phyloP scores from a whole-genome alignment of 1,139 yeast genomes.

The Candida anutae region DNA sequence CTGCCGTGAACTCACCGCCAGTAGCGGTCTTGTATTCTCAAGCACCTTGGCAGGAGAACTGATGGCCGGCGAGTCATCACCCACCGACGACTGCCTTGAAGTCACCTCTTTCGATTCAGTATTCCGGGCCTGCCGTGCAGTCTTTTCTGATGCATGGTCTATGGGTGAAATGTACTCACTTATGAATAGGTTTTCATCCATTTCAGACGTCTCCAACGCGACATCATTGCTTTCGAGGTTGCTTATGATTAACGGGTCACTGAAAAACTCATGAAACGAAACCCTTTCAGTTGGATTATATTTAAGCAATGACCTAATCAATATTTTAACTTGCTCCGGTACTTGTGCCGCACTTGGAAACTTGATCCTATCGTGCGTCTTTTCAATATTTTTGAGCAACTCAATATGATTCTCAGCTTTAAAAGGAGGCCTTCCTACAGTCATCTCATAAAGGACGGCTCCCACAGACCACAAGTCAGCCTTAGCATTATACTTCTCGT shows the following conservation, averaged over 20 bases:
- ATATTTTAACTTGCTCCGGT: conserved; percentile 54
- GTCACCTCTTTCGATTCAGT: background rate
- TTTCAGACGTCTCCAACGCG: conserved; percentile 60
- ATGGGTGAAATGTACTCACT: conserved; percentile 62
- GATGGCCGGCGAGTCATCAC: background rate
- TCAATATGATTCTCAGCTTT: conserved; percentile 90
- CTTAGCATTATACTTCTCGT: conserved; percentile 93
- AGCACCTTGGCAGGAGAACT: background rate
- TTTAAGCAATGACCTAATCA: conserved; percentile 69
- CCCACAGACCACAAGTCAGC: conserved; percentile 99
- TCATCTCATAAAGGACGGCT: conserved; percentile 90
- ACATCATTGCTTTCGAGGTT: conserved; percentile 42
- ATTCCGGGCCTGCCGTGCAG: background rate
- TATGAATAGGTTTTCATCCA: conserved; percentile 73
- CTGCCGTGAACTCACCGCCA: background rate
- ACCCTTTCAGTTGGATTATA: conserved; percentile 84
- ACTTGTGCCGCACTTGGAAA: conserved; percentile 62
- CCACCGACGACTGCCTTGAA: background rate
- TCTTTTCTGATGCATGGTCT: conserved; percentile 6
- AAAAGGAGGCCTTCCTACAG: conserved; percentile 92
- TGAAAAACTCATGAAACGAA: conserved; percentile 81
- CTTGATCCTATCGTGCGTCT: conserved; percentile 64
- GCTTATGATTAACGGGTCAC: conserved; percentile 44
- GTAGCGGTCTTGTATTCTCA: background rate
- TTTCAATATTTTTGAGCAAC: conserved; percentile 75